These are phyloP conservation scores for Ascochyta clinopodiicola DNA, from an alignment of 2,329 filamentous ascomycete species.

Conservation along the genomic window DNA sequence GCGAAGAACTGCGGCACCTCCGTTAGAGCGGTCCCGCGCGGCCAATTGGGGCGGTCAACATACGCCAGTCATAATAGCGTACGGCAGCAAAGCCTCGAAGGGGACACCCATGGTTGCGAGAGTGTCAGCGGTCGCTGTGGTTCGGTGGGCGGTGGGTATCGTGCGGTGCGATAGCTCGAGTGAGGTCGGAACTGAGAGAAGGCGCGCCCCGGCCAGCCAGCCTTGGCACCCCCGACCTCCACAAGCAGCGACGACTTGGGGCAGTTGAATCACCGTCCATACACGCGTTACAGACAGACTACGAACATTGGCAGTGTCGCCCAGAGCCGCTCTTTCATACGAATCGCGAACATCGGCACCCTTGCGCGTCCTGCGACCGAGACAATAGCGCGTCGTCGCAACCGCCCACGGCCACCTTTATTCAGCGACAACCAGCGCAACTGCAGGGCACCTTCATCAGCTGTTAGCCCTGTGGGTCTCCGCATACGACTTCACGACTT, in stretches of 20 bases:
- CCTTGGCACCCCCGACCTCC: constrained; percentile 26
- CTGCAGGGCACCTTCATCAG: constrained; percentile 22
- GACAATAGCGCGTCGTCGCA: constrained; percentile 33
- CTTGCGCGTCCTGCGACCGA: constrained; percentile 21
- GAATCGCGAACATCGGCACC: constrained; percentile 42
- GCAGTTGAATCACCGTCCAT: constrained; percentile 34
- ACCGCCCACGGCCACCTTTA: constrained; percentile 30
- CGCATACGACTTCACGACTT: background rate
- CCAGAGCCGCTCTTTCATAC: constrained; percentile 30
- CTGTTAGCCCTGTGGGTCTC: background rate
- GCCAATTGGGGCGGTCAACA: constrained; percentile 37
- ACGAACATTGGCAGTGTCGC: constrained; percentile 46
- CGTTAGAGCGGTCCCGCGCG: constrained; percentile 25
- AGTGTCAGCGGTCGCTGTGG: constrained; percentile 31
- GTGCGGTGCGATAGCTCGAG: constrained; percentile 9
- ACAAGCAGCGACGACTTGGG: constrained; percentile 37
- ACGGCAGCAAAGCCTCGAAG: constrained; percentile 70
- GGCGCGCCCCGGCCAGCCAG: constrained; percentile 14
- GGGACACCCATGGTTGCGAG: constrained; percentile 66
- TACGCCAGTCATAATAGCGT: constrained; percentile 68
- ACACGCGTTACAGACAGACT: constrained; percentile 35
- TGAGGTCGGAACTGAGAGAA: constrained; percentile 18
- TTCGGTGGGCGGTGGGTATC: constrained; percentile 26
- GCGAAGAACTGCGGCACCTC: constrained; percentile 62
- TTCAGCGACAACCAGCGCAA: constrained; percentile 36